Percentiles rank a stretch among this genome's conserved stretches.
Evolutionary conservation across 345 rosid species (phyloP).

Genomic region (Rhizophora mangle): DNA sequence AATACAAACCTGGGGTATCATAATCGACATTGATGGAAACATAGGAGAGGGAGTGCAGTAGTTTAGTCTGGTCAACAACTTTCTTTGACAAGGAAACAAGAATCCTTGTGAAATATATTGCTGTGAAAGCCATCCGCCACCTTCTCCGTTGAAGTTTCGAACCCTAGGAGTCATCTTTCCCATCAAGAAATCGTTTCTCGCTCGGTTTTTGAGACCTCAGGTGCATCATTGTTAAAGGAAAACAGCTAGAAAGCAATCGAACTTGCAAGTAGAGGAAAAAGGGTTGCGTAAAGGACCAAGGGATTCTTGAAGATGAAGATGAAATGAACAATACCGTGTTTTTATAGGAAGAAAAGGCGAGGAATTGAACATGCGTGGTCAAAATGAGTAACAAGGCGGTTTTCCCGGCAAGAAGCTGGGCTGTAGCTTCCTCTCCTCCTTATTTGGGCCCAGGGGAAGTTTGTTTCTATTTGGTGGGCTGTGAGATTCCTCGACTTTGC

Average conservation of each 20-base stretch:
- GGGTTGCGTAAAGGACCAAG: too few species aligned
- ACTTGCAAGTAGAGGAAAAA: too few species aligned
- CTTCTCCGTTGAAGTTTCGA: conserved; percentile 5
- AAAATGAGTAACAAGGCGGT: too few species aligned
- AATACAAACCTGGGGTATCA: neutral
- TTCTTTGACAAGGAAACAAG: conserved; percentile 35
- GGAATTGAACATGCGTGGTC: too few species aligned
- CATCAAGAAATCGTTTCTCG: conserved; percentile 1
- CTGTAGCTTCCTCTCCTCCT: too few species aligned
- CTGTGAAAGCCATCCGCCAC: conserved; percentile 29
- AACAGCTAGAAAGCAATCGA: too few species aligned
- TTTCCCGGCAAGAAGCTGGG: too few species aligned
- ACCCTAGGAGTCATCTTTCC: neutral
- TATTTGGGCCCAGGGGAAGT: too few species aligned
- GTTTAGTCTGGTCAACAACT: conserved; percentile 3
- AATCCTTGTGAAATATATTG: conserved; percentile 30
- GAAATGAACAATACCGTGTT: neutral
- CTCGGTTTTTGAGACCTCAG: conserved; percentile 1
- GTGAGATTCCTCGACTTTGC: too few species aligned
- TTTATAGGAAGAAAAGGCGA: neutral
- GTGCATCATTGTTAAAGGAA: neutral
- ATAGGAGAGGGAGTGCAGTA: conserved; percentile 21
- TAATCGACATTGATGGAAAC: conserved; percentile 20
- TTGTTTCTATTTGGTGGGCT: too few species aligned
- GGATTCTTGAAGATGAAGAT: too few species aligned